Evolutionary conservation across 495 filamentous ascomycete genomes (phyloP).

Genomic region (Tuber calosporum): DNA sequence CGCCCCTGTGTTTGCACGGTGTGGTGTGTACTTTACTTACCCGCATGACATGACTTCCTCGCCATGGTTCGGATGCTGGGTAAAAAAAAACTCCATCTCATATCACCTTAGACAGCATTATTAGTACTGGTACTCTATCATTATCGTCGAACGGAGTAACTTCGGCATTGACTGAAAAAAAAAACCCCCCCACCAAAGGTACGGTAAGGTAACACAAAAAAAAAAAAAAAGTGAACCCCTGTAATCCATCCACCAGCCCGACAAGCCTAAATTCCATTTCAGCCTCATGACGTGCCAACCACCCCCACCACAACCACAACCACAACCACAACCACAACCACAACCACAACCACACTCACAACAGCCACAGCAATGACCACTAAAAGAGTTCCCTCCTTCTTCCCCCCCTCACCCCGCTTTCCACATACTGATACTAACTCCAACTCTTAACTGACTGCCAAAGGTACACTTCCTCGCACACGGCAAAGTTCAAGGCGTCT

Average conservation of each 20-base stretch:
- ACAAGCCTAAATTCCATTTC: not conserved
- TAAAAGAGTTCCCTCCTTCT: not conserved
- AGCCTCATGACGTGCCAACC: not conserved
- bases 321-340: too few species aligned
- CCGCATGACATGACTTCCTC: not conserved
- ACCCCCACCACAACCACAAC: not conserved
- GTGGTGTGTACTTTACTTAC: not conserved
- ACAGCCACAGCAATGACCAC: not conserved
- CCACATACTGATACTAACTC: not conserved
- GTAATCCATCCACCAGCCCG: not conserved
- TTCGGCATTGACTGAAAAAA: not conserved
- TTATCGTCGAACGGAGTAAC: not conserved
- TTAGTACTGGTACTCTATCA: too few species aligned
- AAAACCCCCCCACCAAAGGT: too few species aligned
- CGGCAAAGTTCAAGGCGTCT: constrained; percentile 58
- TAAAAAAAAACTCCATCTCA: not conserved
- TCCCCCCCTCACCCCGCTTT: not conserved
- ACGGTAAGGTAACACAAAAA: not conserved
- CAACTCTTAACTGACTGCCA: too few species aligned
- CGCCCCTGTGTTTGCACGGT: not conserved
- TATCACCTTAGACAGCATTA: too few species aligned
- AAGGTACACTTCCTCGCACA: constrained; percentile 53
- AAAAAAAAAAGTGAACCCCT: not conserved
- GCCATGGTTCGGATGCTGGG: not conserved
- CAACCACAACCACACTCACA: too few species aligned